phyloP scores from a whole-genome alignment of 108 stramenopile species.

The Cyclotella atomus region DNA sequence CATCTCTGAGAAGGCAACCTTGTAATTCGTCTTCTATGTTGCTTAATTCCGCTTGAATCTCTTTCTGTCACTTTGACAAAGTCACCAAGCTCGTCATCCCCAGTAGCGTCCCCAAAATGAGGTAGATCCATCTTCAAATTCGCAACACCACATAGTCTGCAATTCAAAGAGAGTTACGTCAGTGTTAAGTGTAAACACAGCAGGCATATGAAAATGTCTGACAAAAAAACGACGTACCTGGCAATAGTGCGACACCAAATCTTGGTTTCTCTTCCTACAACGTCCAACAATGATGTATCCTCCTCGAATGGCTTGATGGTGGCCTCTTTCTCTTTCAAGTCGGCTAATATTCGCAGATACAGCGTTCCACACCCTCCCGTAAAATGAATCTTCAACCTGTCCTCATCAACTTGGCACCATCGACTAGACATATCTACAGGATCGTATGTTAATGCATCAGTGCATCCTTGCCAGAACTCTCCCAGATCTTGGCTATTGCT shows the following conservation, averaged over 20 bases:
- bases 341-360: constrained; percentile 72
- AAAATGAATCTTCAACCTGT: constrained; percentile 65
- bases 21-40: not conserved
- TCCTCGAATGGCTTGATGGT: constrained; percentile 21
- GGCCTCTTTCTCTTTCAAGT: constrained; percentile 67
- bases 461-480: constrained; percentile 42
- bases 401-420: constrained; percentile 71
- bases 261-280: constrained; percentile 55
- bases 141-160: constrained; percentile 20
- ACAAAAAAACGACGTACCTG: constrained; percentile 22
- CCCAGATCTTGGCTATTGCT: constrained; percentile 15
- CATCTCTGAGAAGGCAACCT: too few relatives aligned
- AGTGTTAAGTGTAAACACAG: not conserved
- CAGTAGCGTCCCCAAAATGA: constrained; percentile 29
- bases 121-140: constrained; percentile 29
- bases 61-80: constrained; percentile 26
- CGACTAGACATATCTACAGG: constrained; percentile 31
- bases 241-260: constrained; percentile 84
- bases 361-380: constrained; percentile 55
- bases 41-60: not conserved
- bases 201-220: not conserved
- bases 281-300: constrained; percentile 35
- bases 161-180: not conserved
- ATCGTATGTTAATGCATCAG: constrained; percentile 24
- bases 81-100: constrained; percentile 33